Evolutionary conservation across 2,329 filamentous ascomycete genomes (phyloP), one percentile per base, ranked within the genome.

Genomic region (Fusarium sp.): DNA sequence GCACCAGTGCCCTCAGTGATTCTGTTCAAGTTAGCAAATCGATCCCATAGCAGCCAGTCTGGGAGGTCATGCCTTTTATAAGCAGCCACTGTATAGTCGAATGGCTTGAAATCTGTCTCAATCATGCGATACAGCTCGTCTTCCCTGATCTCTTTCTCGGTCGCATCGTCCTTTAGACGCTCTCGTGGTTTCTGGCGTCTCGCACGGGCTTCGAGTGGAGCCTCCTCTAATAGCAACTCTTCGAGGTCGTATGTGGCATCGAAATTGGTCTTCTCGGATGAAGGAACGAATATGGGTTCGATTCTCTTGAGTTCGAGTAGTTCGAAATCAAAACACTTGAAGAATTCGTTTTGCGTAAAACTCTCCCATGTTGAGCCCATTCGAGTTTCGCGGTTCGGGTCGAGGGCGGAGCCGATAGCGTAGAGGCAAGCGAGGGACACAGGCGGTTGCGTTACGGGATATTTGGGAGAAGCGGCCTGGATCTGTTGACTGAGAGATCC

Each of bases 211-310:
- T 99, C 96, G 10, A 99, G 85, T 2, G 96, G 96, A 18, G 96
- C 96, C 81, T 99, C 96, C 82, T 99, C 96, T 50, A 99, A 84
- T 5, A 99, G 84, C 26, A 99, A 83, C 82, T 99, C 96, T 81
- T 99, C 96, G 57, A 99, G 85, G 82, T 99, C 96, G 80, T 99
- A 98, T 2, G 96, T 99, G 9, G 96, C 96, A 82, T 99, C 96
- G 76, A 99, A 99, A 81, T 99, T 99, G 8, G 96, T 98, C 88
- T 99, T 99, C 55, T 98, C 96, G 63, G 94, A 95, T 0, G 96
- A 98, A 0, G 96, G 96, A 26, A 93, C 89, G 81, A 99, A 99
- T 8, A 98, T 91, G 0, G 96, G 96, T 76, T 95, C 92, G 50
- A 98, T 91, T 79, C 95, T 91, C 81, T 98, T 98, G 73, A 90